Conservation (phyloP, 2,329 filamentous ascomycete species). For the Bimuria novae-zelandiae region DNA sequence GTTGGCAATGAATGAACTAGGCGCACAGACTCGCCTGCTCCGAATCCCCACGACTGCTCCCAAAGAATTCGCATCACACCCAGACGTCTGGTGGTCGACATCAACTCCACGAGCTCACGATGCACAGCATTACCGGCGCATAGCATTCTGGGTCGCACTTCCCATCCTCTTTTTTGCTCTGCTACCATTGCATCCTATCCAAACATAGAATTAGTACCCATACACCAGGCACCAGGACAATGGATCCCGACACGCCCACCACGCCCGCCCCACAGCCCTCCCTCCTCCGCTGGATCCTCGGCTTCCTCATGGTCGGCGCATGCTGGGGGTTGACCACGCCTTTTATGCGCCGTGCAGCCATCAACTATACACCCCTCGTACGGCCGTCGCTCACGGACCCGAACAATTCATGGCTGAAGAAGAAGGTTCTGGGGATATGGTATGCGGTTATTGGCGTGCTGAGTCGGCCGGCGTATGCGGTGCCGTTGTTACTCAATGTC, state of each 20-base stretch:
- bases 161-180: neutral
- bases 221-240: constrained; percentile 13
- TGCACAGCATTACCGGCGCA: constrained; percentile 5
- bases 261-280: constrained; percentile 40
- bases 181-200: neutral
- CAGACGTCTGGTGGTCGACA: constrained; percentile 1
- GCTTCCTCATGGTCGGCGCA: constrained; percentile 87
- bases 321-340: constrained; percentile 90
- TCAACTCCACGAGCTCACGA: constrained; percentile 1
- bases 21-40: constrained; percentile 5
- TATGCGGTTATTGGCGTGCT: constrained; percentile 81
- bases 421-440: constrained; percentile 66
- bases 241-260: constrained; percentile 38
- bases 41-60: constrained; percentile 10
- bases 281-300: constrained; percentile 80
- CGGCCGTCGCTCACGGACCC: constrained; percentile 40
- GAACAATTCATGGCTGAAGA: constrained; percentile 62
- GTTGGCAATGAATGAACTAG: neutral
- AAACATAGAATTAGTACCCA: neutral
- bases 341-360: constrained; percentile 87
- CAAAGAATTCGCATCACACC: neutral
- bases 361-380: constrained; percentile 66
- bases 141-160: too few relatives aligned
- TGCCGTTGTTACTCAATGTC: constrained; percentile 84
- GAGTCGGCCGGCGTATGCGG: constrained; percentile 78